Conservation (phyloP, 2,329 filamentous ascomycete species). For the Botrytis deweyae region DNA sequence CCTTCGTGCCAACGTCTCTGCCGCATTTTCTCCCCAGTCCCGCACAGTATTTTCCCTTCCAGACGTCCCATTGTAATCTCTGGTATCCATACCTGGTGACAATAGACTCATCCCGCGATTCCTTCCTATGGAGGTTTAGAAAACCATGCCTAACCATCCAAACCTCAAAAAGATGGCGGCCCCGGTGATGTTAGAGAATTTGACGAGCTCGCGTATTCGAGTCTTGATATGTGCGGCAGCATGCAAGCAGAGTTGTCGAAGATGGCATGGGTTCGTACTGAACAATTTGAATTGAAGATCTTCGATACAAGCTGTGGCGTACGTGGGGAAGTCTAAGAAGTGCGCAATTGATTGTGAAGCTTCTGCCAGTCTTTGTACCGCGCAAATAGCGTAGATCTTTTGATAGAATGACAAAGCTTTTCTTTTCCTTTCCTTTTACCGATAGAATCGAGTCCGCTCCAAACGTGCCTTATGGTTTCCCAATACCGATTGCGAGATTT, state of each 20-base stretch:
- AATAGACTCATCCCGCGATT: conserved; percentile 43
- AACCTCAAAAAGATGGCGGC: conserved; percentile 13
- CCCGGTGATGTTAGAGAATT: conserved; percentile 6
- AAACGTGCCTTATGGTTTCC: conserved; percentile 33
- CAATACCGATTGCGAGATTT: conserved; percentile 32
- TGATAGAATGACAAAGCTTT: conserved; percentile 16
- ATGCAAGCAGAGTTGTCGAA: conserved; percentile 18
- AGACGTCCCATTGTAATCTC: conserved; percentile 40
- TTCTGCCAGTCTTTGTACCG: conserved; percentile 21
- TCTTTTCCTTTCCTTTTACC: conserved; percentile 6
- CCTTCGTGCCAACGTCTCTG: conserved; percentile 33
- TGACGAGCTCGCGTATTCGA: conserved; percentile 15
- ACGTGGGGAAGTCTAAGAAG: conserved; percentile 22
- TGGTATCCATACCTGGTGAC: conserved; percentile 49
- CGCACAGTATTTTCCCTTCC: conserved; percentile 37
- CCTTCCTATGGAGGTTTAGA: conserved; percentile 32
- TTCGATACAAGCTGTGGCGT: conserved; percentile 18
- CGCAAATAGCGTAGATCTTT: conserved; percentile 18
- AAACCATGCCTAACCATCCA: conserved; percentile 27
- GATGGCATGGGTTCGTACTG: conserved; percentile 19
- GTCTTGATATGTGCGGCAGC: conserved; percentile 17
- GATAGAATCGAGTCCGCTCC: conserved; percentile 21
- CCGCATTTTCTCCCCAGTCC: conserved; percentile 36
- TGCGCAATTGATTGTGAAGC: conserved; percentile 21
- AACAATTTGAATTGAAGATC: conserved; percentile 13